Conservation (phyloP, 1,139 yeast species). For the Candida mesenterica region DNA sequence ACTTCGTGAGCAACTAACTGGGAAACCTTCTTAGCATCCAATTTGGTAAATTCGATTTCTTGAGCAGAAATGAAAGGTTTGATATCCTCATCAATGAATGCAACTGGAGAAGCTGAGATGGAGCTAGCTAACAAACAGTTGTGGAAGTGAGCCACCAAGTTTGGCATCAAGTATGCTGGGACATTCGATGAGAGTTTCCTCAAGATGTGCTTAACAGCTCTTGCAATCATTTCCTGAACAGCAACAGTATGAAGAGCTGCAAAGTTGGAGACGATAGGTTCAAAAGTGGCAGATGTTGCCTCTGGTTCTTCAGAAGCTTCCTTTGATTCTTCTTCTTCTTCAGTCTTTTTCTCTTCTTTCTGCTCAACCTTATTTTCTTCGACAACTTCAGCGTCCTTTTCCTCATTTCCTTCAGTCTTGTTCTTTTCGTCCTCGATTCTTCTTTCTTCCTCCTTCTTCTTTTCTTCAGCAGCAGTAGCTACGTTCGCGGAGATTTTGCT, state of each 20-base stretch:
- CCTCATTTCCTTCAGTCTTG: slow-evolving; percentile 7
- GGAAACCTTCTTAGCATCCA: slow-evolving; percentile 46
- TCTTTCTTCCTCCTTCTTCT: slow-evolving; percentile 4
- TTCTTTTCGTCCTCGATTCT: slow-evolving; percentile 16
- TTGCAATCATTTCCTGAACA: slow-evolving; percentile 70
- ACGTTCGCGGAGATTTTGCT: background rate
- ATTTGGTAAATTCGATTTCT: slow-evolving; percentile 43
- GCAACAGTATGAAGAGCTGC: slow-evolving; percentile 49
- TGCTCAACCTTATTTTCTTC: slow-evolving; percentile 29
- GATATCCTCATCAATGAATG: slow-evolving; percentile 43
- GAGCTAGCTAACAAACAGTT: slow-evolving; percentile 63
- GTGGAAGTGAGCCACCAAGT: slow-evolving; percentile 67
- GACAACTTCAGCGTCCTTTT: slow-evolving; percentile 28
- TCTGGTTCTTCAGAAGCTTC: slow-evolving; percentile 18
- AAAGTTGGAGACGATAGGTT: slow-evolving; percentile 43
- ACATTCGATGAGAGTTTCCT: slow-evolving; percentile 46
- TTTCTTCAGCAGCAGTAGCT: background rate
- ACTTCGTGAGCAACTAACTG: slow-evolving; percentile 52
- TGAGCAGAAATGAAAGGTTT: slow-evolving; percentile 40
- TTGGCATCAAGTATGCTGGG: slow-evolving; percentile 57
- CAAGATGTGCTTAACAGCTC: slow-evolving; percentile 76
- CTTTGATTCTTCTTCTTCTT: slow-evolving; percentile 24
- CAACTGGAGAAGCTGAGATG: slow-evolving; percentile 44
- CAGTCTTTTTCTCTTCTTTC: slow-evolving; percentile 16
- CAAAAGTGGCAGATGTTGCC: slow-evolving; percentile 40